phyloP scores from a whole-genome alignment of 495 filamentous ascomycete genomes.

The Filosporella fistucella region DNA sequence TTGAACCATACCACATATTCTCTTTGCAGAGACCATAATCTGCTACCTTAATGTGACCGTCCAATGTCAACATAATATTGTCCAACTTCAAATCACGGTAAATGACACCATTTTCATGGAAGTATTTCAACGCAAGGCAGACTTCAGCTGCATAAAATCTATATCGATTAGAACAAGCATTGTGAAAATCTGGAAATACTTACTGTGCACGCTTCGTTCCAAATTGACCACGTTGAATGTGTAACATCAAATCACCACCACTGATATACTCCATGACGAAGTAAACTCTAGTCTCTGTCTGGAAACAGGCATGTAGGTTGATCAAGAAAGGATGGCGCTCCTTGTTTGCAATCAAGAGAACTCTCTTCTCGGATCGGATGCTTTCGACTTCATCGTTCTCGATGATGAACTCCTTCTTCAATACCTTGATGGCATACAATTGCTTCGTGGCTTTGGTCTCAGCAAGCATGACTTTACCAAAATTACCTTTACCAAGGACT shows the following conservation, averaged over 20 bases:
- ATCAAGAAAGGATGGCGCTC: conserved; percentile 96
- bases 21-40: conserved; percentile 99
- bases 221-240: conserved; percentile 96
- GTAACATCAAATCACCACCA: conserved; percentile 97
- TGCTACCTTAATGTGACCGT: conserved; percentile 97
- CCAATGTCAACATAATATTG: conserved; percentile 92
- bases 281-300: conserved; percentile 97
- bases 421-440: conserved; percentile 96
- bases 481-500: conserved; percentile 98
- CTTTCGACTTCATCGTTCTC: conserved; percentile 99
- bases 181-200: conserved; percentile 31
- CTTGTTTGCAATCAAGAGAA: conserved; percentile 96
- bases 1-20: conserved; percentile 98
- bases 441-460: conserved; percentile 91
- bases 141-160: conserved; percentile 98
- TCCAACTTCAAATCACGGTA: conserved; percentile 99
- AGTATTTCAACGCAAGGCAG: conserved; percentile 95
- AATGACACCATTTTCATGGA: conserved; percentile 99
- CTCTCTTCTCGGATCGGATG: conserved; percentile 93
- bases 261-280: conserved; percentile 99
- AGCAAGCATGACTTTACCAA: conserved; percentile 99
- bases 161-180: conserved; percentile 3
- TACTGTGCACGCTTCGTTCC: conserved; percentile 94
- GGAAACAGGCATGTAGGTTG: conserved; percentile 96
- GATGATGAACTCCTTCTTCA: conserved; percentile 99